Conservation (phyloP, 2,329 filamentous ascomycete species). For the Huntiella abstrusa region DNA sequence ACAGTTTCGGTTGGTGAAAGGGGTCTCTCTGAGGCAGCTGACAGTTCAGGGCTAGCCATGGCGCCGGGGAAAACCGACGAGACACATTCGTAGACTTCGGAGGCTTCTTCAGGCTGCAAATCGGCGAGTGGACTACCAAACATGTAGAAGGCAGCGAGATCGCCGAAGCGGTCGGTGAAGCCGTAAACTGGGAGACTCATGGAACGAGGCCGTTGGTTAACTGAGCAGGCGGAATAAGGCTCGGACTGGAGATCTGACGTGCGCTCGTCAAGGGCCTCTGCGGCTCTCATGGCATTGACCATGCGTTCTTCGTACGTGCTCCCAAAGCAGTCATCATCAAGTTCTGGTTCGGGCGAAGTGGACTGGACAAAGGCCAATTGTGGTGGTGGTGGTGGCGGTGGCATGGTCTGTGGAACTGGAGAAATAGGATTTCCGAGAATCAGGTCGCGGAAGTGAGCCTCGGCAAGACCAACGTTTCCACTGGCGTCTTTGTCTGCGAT, state of each 20-base stretch:
- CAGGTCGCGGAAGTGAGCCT: slow-evolving; percentile 2
- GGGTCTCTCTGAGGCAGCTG: slow-evolving; percentile 2
- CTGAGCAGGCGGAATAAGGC: slow-evolving; percentile 24
- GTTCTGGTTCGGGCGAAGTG: slow-evolving; percentile 3
- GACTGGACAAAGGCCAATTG: not conserved
- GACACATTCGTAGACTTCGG: slow-evolving; percentile 5
- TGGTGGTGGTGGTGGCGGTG: not conserved
- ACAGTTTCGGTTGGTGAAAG: slow-evolving; percentile 11
- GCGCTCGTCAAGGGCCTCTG: slow-evolving; percentile 36
- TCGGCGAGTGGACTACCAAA: slow-evolving; percentile 21
- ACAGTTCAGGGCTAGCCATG: not conserved
- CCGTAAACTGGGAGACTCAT: slow-evolving; percentile 30
- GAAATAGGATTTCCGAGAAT: slow-evolving; percentile 2
- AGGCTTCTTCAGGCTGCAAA: not conserved
- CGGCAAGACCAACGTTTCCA: slow-evolving; percentile 1
- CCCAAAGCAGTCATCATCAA: slow-evolving; percentile 10
- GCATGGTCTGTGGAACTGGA: not conserved
- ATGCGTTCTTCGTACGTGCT: slow-evolving; percentile 25
- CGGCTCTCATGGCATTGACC: slow-evolving; percentile 37
- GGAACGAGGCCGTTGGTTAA: slow-evolving; percentile 25
- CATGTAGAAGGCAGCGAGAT: slow-evolving; percentile 28
- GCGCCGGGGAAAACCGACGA: slow-evolving; percentile 5
- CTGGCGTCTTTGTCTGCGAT: slow-evolving; percentile 26
- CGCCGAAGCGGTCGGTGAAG: slow-evolving; percentile 24
- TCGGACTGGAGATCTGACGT: slow-evolving; percentile 34